These are phyloP conservation scores for Rhodotorula graminis DNA, from an alignment of 768 basidiomycete species.

Conservation along the genomic window DNA sequence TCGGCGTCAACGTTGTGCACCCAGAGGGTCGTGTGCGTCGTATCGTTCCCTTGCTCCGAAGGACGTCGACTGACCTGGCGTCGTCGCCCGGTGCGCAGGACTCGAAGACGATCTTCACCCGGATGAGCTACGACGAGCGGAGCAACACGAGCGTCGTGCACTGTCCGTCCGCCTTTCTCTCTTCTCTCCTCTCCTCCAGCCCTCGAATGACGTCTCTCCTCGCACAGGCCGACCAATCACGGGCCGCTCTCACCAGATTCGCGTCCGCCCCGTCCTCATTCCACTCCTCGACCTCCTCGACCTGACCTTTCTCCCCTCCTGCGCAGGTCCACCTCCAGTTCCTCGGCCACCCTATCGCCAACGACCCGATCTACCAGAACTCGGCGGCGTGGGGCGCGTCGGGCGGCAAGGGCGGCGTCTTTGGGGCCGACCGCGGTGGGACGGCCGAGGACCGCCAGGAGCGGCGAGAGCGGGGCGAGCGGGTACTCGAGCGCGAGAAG, in stretches of 20 bases:
- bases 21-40: constrained; percentile 78
- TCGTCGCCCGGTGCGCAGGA: constrained; percentile 52
- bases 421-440: neutral
- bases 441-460: neutral
- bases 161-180: constrained; percentile 49
- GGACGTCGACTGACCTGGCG: neutral
- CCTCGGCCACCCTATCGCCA: constrained; percentile 86
- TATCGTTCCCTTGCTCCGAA: neutral
- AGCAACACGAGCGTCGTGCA: constrained; percentile 80
- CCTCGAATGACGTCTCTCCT: neutral
- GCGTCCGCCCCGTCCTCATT: constrained; percentile 49
- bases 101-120: constrained; percentile 81
- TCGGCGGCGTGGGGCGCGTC: constrained; percentile 46
- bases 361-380: constrained; percentile 89
- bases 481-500: constrained; percentile 8
- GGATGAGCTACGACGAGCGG: constrained; percentile 70
- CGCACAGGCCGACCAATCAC: constrained; percentile 64
- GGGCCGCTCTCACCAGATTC: constrained; percentile 92
- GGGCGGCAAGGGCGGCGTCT: constrained; percentile 40
- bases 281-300: neutral
- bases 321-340: constrained; percentile 74
- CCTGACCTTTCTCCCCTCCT: neutral
- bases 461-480: constrained; percentile 34
- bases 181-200: neutral
- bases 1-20: constrained; percentile 93